phyloP scores from a whole-genome alignment of 2,329 filamentous ascomycete species.

The Talaromyces islandicus region DNA sequence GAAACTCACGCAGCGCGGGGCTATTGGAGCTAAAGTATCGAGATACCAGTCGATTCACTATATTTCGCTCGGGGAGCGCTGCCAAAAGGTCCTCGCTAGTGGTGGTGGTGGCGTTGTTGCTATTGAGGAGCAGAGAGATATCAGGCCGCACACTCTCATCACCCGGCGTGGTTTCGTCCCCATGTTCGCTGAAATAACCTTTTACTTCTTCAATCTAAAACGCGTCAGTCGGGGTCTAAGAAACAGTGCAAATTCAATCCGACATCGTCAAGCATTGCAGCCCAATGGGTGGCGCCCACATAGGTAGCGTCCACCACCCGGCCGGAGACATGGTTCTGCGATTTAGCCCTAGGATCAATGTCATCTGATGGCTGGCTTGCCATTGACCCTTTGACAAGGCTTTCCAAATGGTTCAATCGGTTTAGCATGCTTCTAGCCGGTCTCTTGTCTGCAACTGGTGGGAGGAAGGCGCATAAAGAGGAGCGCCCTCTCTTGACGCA shows the following conservation, averaged over 20 bases:
- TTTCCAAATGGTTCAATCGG: conserved; percentile 1
- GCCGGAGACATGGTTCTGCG: not conserved
- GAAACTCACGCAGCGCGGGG: not conserved
- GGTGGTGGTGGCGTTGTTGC: not conserved
- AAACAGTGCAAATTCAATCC: not conserved
- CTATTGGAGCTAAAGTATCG: conserved; percentile 4
- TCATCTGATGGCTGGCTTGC: conserved; percentile 2
- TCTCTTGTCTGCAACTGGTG: conserved; percentile 1
- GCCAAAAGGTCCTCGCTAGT: not conserved
- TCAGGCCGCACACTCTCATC: not conserved
- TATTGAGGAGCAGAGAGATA: not conserved
- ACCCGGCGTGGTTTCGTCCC: not conserved
- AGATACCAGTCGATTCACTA: conserved; percentile 4
- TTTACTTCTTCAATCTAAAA: conserved; percentile 5
- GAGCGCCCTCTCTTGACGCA: conserved; percentile 2
- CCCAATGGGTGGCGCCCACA: conserved; percentile 1
- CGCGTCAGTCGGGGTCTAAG: not conserved
- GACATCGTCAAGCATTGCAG: conserved; percentile 5
- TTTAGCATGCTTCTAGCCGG: not conserved
- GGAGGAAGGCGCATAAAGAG: not conserved
- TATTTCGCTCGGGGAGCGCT: not conserved
- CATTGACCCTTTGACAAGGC: conserved; percentile 5
- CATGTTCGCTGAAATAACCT: not conserved
- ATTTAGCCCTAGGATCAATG: not conserved
- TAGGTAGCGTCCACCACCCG: not conserved